These are phyloP conservation scores for Cladophialophora immunda DNA, from an alignment of 2,329 filamentous ascomycete species.

Conservation along the genomic window DNA sequence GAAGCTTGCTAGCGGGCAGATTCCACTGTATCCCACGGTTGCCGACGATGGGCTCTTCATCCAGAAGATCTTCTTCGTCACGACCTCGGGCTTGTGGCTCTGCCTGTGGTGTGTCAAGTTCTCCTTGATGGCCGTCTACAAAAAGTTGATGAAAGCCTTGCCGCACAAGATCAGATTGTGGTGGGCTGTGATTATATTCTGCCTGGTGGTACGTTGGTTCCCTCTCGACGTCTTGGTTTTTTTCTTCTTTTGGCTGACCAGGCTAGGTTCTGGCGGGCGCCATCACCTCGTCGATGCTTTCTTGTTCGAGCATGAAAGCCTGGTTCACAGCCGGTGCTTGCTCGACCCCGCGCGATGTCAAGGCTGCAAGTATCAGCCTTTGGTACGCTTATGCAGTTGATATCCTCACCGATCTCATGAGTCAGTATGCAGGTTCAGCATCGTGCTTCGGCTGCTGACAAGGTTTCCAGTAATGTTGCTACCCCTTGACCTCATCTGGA, in stretches of 20 bases:
- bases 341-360: constrained; percentile 13
- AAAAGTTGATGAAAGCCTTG: constrained; percentile 12
- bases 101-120: constrained; percentile 14
- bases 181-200: constrained; percentile 10
- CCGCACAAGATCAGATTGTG: constrained; percentile 9
- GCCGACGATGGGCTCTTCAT: constrained; percentile 11
- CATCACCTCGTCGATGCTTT: constrained; percentile 16
- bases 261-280: constrained; percentile 12
- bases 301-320: constrained; percentile 14
- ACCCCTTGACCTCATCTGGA: constrained; percentile 14
- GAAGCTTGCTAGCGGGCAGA: constrained; percentile 4
- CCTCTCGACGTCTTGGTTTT: too few species aligned
- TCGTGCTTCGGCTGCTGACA: not conserved
- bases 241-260: not conserved
- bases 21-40: constrained; percentile 6
- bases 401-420: constrained; percentile 16
- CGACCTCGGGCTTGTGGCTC: constrained; percentile 12
- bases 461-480: constrained; percentile 4
- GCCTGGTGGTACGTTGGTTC: constrained; percentile 11
- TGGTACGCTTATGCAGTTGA: constrained; percentile 18
- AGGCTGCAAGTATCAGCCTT: constrained; percentile 18
- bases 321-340: constrained; percentile 16
- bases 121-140: constrained; percentile 18
- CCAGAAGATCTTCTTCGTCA: constrained; percentile 17
- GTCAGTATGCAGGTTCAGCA: not conserved